Evolutionary conservation across 371 early-diverging fungal genomes (phyloP), one percentile per base, ranked within the genome.

Genomic region (Pancytospora philotis): DNA sequence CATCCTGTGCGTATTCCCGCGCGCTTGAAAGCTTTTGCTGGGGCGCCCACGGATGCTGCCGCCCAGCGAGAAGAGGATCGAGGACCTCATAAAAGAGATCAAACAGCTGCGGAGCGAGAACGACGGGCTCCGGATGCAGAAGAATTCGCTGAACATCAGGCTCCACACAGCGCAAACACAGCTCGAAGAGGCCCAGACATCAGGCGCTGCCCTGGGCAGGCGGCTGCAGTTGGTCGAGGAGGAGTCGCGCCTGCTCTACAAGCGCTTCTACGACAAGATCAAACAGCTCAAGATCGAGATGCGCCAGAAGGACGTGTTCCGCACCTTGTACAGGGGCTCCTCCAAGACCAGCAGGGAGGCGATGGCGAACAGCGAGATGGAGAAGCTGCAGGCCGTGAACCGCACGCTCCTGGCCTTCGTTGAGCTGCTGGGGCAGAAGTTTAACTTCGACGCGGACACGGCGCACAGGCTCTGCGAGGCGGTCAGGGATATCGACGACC

Each of bases 321-420:
- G 16, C 22, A 13, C 16, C 16, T 16, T n/a, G 45, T 45, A 45
- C 45, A 45, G 45, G n/a, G 45, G 45, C 16, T 16, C 45, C 16
- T 45, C 45, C 22, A 45, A 45, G 45, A 45, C 45, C 16, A 45
- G 45, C 16, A 45, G n/a, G 45, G 45, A 45, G n/a, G 45, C 45
- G 16, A 13, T 45, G 13, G 13, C 22, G 13, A 45, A 45, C 22
- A 45, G n/a, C 16, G 45, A 45, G n/a, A 45, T 45, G 45, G n/a
- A 45, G 13, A n/a, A 45, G 45, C 22, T 45, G 45, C 16, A n/a
- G n/a, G n/a, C 16, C 16, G n/a, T 45, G 16, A 55, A 55, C 55
- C 22, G 22, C 16, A 55, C 45, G 16, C 45, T 10, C 8, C 8
- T 16, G 16, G 22, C 16, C 45, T 8, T 55, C 8, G 45, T 55